Base-by-base conservation (phyloP, 805 yeast genomes). In the Saccharomycodes ludwigii region DNA sequence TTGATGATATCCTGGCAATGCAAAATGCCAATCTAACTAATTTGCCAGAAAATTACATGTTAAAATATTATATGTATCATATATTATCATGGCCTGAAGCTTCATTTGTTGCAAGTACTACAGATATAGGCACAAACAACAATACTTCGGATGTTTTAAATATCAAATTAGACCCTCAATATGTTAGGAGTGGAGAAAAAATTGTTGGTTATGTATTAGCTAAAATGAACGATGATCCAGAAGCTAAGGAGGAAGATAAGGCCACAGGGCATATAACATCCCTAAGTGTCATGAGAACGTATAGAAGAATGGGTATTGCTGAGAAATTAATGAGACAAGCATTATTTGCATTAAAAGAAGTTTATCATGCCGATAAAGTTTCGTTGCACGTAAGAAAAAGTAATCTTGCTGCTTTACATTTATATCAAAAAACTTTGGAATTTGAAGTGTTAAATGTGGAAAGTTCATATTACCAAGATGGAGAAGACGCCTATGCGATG, bases 401-500 rank as follows among this genome's bases (percentile, higher is more conserved):
- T 24, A 91, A 91, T 59, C 61, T 83, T 47, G 97, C 97, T 7
- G 98, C 98, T 3, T 66, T 86, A 45, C 95, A 85, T 58, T 65
- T 91, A 40, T 91, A 91, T 60, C 68, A 78, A 49, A 93, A 83
- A 48, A 79, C 95, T 2, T 65, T 91, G 39, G 61, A 70, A 38
- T 91, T 91, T 52, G 86, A 79, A 52, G 91, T 83, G 26, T 64
- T 79, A 35, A 71, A 76, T 25, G 74, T 91, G 36, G 95, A 85
- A 46, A 77, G 72, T 41, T 69, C 79, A n/a, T 91, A 91, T 55
- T 91, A 91, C 48, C 95, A 86, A 32, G 96, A 91, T 56, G 94
- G 94, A 20, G 98, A 91, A 58, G 96, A 91, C 58, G 98, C 98
- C 11, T 88, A 86, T 54, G 79, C 91, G 24, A 91, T 91, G 98